phyloP scores from a whole-genome alignment of 1,284 basidiomycete genomes.

The Ustilago shanxiensis region DNA sequence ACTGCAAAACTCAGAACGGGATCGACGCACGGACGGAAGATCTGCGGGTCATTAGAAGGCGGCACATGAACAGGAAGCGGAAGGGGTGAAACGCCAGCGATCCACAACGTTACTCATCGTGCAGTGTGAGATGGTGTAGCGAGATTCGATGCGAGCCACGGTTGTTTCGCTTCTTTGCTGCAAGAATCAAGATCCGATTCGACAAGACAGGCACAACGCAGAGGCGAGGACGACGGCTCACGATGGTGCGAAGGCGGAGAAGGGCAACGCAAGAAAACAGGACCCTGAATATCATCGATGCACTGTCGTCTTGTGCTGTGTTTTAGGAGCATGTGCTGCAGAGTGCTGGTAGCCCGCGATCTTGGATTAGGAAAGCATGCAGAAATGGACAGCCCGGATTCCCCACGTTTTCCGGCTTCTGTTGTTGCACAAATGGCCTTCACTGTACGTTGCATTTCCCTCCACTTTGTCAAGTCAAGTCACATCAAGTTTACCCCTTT shows the following conservation, averaged over 20 bases:
- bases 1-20: not conserved
- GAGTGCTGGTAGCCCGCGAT: conserved; percentile 18
- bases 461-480: conserved; percentile 6
- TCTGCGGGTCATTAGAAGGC: not conserved
- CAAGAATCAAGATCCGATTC: not conserved
- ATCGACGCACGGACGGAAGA: conserved; percentile 4
- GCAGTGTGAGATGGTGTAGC: conserved; percentile 19
- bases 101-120: conserved; percentile 17
- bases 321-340: conserved; percentile 5
- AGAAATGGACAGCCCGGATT: conserved; percentile 38
- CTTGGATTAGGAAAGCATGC: conserved; percentile 51
- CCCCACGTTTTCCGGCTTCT: conserved; percentile 35
- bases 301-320: not conserved
- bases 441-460: no score
- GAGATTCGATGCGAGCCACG: conserved; percentile 16
- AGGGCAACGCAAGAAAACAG: not conserved
- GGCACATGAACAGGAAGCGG: not conserved
- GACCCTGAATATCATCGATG: conserved; percentile 5
- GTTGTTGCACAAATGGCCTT: not conserved
- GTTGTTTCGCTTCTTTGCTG: not conserved
- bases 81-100: conserved; percentile 6
- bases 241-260: not conserved
- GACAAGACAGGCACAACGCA: not conserved
- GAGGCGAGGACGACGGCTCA: not conserved
- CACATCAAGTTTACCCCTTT: not conserved